phyloP scores from a whole-genome alignment of 441 rosid genomes.

The Populus hybrid region DNA sequence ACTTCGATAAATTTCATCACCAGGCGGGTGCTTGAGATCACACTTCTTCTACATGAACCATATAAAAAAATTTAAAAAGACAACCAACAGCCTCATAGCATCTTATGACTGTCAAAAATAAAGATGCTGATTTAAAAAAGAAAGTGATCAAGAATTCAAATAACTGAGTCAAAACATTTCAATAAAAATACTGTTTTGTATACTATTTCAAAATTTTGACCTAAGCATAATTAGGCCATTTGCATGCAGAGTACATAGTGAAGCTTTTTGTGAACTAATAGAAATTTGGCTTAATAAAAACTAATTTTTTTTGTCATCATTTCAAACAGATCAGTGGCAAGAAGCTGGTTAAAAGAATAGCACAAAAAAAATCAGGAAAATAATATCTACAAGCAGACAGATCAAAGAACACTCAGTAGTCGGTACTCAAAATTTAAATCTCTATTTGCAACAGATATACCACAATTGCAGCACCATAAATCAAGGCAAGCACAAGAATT shows the following conservation, averaged over 20 bases:
- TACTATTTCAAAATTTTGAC: neutral
- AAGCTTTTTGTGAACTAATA: neutral
- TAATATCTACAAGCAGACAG: neutral
- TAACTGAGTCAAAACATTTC: neutral
- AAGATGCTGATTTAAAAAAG: neutral
- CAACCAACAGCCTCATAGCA: neutral
- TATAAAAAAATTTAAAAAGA: neutral
- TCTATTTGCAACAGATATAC: neutral
- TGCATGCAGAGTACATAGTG: neutral
- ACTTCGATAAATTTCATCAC: slow-evolving; percentile 97
- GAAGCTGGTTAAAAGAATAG: neutral
- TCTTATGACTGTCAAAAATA: neutral
- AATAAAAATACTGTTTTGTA: neutral
- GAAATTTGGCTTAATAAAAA: neutral
- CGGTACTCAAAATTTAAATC: neutral
- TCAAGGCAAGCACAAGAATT: slow-evolving; percentile 6
- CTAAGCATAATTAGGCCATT: neutral
- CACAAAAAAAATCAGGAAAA: neutral
- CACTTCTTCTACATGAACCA: slow-evolving; percentile 69
- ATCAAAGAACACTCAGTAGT: neutral
- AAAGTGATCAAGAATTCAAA: neutral
- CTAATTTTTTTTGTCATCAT: neutral
- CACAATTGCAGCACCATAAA: neutral
- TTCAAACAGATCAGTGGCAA: neutral
- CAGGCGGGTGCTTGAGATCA: slow-evolving; percentile 98